These are phyloP conservation scores for Colletotrichum sp. DNA, from an alignment of 2,329 filamentous ascomycete genomes.

Conservation along the genomic window DNA sequence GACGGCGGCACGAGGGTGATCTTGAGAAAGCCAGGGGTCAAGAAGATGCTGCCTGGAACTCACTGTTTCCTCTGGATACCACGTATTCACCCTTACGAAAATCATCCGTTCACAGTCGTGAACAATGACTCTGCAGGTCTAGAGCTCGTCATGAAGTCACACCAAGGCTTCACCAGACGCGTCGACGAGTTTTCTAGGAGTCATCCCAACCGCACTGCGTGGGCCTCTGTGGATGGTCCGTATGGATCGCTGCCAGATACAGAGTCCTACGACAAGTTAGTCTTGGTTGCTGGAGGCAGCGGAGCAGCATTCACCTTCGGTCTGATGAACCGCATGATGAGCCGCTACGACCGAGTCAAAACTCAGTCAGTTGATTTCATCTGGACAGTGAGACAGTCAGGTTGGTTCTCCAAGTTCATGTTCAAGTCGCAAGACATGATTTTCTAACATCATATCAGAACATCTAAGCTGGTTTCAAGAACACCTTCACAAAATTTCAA, in stretches of 20 bases:
- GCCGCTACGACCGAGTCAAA: background rate
- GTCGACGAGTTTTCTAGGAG: slow-evolving; percentile 46
- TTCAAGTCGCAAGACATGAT: rapidly evolving
- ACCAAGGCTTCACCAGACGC: slow-evolving; percentile 56
- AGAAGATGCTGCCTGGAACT: slow-evolving; percentile 26
- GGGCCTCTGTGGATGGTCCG: slow-evolving; percentile 56
- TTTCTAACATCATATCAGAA: background rate
- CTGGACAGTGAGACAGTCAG: background rate
- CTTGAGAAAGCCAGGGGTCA: slow-evolving; percentile 44
- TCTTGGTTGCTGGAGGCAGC: slow-evolving; percentile 27
- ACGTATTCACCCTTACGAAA: slow-evolving; percentile 51
- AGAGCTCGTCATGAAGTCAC: slow-evolving; percentile 56
- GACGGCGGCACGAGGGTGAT: slow-evolving; percentile 49
- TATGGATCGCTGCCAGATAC: slow-evolving; percentile 58
- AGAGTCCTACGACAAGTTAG: slow-evolving; percentile 19
- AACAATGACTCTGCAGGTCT: slow-evolving; percentile 40
- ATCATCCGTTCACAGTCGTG: slow-evolving; percentile 62
- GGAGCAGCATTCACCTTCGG: slow-evolving; percentile 29
- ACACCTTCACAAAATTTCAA: background rate
- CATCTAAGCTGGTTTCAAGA: background rate
- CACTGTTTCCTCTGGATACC: slow-evolving; percentile 65
- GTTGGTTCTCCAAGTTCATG: background rate
- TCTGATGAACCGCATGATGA: background rate
- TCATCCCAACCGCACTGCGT: slow-evolving; percentile 42
- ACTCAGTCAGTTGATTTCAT: background rate